A percentile compares a stretch with the other conserved stretches of the same genome.
Evolutionary conservation across 768 basidiomycete species (phyloP).

Genomic region (Phlebiopsis gigantea): DNA sequence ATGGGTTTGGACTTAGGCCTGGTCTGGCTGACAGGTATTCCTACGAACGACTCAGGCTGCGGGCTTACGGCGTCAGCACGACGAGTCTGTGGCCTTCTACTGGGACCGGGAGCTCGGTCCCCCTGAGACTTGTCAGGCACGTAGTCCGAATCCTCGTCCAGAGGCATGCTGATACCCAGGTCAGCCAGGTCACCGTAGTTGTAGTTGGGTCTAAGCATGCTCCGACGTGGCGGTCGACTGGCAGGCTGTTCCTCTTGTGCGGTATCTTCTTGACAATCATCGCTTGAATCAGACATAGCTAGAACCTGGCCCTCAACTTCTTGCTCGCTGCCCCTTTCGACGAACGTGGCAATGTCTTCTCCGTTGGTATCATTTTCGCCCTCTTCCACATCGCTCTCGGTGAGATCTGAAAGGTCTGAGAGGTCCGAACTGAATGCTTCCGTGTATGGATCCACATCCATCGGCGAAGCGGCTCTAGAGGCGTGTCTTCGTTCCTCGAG

Average conservation of each 20-base stretch:
- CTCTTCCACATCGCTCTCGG: too few relatives aligned
- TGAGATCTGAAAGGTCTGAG: slow-evolving; percentile 6
- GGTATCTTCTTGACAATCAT: neutral
- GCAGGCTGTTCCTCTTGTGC: neutral
- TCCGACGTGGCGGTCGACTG: neutral
- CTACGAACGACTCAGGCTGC: too few relatives aligned
- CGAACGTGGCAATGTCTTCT: neutral
- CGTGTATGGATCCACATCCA: neutral
- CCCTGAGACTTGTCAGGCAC: neutral
- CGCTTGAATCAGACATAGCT: neutral
- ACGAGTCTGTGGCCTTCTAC: neutral
- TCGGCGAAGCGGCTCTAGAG: too few relatives aligned
- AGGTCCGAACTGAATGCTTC: slow-evolving; percentile 3
- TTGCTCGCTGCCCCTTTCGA: neutral
- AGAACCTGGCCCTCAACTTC: neutral
- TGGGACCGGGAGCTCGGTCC: neutral
- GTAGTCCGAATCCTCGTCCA: neutral
- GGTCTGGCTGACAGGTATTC: too few relatives aligned
- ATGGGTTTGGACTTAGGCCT: too few relatives aligned
- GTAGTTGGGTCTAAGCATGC: neutral
- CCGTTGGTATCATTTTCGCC: neutral
- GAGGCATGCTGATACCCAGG: neutral
- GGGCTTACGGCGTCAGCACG: too few relatives aligned
- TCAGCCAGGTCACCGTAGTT: neutral
- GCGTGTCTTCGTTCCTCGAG: neutral